Base-by-base conservation (phyloP, 306 rosid species). In the Dryas alaskensis region DNA sequence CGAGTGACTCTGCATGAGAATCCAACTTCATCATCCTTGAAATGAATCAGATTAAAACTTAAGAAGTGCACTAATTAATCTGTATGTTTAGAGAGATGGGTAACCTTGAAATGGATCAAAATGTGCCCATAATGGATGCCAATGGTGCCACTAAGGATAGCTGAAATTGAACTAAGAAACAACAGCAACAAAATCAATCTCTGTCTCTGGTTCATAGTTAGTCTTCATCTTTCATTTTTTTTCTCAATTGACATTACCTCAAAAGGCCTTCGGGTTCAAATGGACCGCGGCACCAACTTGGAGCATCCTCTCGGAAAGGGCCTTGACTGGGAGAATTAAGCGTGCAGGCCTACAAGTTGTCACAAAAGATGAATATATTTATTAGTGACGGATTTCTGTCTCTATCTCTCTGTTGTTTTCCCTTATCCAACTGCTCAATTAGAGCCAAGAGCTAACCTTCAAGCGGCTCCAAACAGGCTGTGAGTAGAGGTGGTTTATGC, bases 71-170 rank as follows among this genome's bases (percentile, higher is more conserved):
- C 8, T 62, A 17, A 71, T 10, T 62, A 17, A 16, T 2, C 48
- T 54, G 8, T 11, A 11, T 2, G 60, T 60, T 3, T 4, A 22
- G n/a, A 44, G 49, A 42, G 11, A 12, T 27, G n/a, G 74, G 73
- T 59, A 81, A 92, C 98, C 97, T 90, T 89, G 80, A 90, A 90
- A 83, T 92, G 97, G 64, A 90, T 82, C 85, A 92, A 80, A 76
- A 92, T 85, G 65, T 90, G 98, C 10, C 98, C 97, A 69, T 90
- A 92, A 70, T 92, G 97, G 84, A 92, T 85, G 40, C 98, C 96
- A 44, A 92, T 86, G 27, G 91, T 83, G 73, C 92, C 93, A 22
- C 91, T 88, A 77, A 90, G 85, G 58, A 90, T 86, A 55, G 92
- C 96, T 19, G 95, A 87, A 78, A 90, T 82, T 6, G 97, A 84